phyloP scores from a whole-genome alignment of 2,329 filamentous ascomycete genomes.

The Sordariomycetes sp. region DNA sequence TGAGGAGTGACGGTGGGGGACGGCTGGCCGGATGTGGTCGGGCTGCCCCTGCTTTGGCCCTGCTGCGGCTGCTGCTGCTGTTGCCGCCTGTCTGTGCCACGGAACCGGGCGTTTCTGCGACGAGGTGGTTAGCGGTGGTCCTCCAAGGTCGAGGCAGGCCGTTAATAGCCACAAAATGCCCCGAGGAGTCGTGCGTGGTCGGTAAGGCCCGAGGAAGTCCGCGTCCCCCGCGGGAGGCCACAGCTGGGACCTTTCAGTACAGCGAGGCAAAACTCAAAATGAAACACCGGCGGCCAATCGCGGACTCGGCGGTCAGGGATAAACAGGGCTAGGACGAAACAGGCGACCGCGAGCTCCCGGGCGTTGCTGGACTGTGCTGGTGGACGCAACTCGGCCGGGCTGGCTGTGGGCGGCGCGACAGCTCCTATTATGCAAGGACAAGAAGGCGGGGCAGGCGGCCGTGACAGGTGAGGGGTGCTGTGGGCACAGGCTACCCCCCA shows the following conservation, averaged over 20 bases:
- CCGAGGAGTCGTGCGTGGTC: neutral
- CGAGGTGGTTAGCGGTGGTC: neutral
- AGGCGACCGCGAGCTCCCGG: neutral
- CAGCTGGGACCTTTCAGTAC: neutral
- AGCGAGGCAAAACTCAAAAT: neutral
- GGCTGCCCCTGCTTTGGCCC: slow-evolving; percentile 37
- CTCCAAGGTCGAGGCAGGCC: neutral
- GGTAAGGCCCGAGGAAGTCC: neutral
- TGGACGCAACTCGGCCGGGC: neutral
- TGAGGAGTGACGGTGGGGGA: slow-evolving; percentile 36
- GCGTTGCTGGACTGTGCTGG: neutral
- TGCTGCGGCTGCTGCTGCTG: slow-evolving; percentile 9
- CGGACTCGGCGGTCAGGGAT: neutral
- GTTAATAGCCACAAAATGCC: neutral
- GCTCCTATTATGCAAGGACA: neutral
- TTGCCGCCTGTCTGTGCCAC: slow-evolving; percentile 41
- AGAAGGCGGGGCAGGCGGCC: neutral
- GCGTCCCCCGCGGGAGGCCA: neutral
- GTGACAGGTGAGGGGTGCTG: neutral
- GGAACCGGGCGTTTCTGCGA: slow-evolving; percentile 45
- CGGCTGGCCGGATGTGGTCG: slow-evolving; percentile 35
- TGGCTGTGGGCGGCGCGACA: neutral
- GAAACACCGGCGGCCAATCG: neutral
- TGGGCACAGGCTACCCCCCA: neutral
- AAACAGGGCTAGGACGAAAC: neutral